These are phyloP conservation scores for Thermothelomyces thermophilus DNA, from an alignment of 2,329 filamentous ascomycete genomes.

Conservation along the genomic window DNA sequence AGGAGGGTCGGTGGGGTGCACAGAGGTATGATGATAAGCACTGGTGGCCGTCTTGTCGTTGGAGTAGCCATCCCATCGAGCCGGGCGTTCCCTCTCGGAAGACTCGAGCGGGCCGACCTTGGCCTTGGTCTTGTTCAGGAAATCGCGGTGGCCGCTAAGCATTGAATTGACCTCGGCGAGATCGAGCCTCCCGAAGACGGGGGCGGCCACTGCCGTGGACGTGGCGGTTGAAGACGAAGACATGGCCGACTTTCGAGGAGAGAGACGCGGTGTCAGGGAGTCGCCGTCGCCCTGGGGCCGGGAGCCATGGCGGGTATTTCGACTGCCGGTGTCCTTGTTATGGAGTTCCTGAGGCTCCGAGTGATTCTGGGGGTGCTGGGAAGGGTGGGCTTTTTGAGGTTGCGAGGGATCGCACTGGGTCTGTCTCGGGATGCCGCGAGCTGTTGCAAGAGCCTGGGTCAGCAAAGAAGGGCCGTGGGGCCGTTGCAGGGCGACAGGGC, in stretches of 20 bases:
- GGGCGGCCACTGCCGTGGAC: conserved; percentile 17
- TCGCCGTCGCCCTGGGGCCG: conserved; percentile 31
- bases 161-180: conserved; percentile 31
- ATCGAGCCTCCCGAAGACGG: conserved; percentile 28
- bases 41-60: conserved; percentile 8
- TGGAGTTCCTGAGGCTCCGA: conserved; percentile 17
- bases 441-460: conserved; percentile 52
- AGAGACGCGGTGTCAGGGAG: conserved; percentile 33
- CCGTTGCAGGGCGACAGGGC: conserved; percentile 36
- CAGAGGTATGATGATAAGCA: conserved; percentile 6
- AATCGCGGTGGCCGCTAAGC: conserved; percentile 32
- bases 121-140: conserved; percentile 28
- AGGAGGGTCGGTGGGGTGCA: conserved; percentile 15
- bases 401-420: conserved; percentile 22
- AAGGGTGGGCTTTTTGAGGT: conserved; percentile 20
- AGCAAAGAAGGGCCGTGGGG: conserved; percentile 49
- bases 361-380: conserved; percentile 15
- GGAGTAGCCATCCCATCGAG: conserved; percentile 10
- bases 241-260: conserved; percentile 27
- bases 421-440: conserved; percentile 42
- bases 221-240: conserved; percentile 20
- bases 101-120: conserved; percentile 38
- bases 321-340: conserved; percentile 14
- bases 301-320: conserved; percentile 31
- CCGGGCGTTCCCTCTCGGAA: conserved; percentile 32